A percentile compares a stretch with the other conserved stretches of the same genome.
Evolutionary conservation across 2,329 filamentous ascomycete species (phyloP).

Genomic region (Helotiales sp.): DNA sequence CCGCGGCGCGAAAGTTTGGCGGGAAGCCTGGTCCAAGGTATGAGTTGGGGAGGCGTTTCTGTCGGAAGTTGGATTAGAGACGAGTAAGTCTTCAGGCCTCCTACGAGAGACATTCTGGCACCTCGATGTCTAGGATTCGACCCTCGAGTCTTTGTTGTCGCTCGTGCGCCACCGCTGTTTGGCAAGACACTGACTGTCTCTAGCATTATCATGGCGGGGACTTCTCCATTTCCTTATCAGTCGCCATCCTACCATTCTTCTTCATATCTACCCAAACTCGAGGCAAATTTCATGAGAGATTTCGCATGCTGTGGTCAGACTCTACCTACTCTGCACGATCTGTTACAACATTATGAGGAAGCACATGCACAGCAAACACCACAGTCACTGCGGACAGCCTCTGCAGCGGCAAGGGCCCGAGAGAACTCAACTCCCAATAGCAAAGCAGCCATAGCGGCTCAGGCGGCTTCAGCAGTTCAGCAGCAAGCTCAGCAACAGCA

Average conservation of each 20-base stretch:
- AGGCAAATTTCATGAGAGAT: slow-evolving; percentile 97
- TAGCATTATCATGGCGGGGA: slow-evolving; percentile 94
- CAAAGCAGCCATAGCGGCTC: slow-evolving; percentile 47
- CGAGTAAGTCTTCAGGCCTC: slow-evolving; percentile 72
- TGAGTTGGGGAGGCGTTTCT: slow-evolving; percentile 97
- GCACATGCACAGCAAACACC: slow-evolving; percentile 77
- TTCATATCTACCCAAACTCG: slow-evolving; percentile 93
- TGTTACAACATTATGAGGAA: slow-evolving; percentile 96
- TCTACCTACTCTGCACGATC: slow-evolving; percentile 88
- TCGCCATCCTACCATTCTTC: slow-evolving; percentile 97
- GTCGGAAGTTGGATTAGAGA: slow-evolving; percentile 97
- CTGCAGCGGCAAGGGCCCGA: slow-evolving; percentile 48
- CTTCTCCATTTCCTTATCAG: slow-evolving; percentile 87
- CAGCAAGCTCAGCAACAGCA: slow-evolving; percentile 52
- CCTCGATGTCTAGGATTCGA: slow-evolving; percentile 11
- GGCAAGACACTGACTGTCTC: slow-evolving; percentile 33
- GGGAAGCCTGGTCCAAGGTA: slow-evolving; percentile 74
- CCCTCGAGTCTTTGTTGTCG: slow-evolving; percentile 13
- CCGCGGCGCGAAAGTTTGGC: slow-evolving; percentile 66
- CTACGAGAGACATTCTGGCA: slow-evolving; percentile 17
- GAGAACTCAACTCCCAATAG: slow-evolving; percentile 52
- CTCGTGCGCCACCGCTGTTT: slow-evolving; percentile 35
- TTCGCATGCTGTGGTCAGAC: slow-evolving; percentile 94
- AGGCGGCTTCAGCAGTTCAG: slow-evolving; percentile 48
- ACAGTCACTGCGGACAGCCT: slow-evolving; percentile 50